phyloP scores from a whole-genome alignment of 176 grass and related monocot genomes.

The Bothriochloa decipiens region DNA sequence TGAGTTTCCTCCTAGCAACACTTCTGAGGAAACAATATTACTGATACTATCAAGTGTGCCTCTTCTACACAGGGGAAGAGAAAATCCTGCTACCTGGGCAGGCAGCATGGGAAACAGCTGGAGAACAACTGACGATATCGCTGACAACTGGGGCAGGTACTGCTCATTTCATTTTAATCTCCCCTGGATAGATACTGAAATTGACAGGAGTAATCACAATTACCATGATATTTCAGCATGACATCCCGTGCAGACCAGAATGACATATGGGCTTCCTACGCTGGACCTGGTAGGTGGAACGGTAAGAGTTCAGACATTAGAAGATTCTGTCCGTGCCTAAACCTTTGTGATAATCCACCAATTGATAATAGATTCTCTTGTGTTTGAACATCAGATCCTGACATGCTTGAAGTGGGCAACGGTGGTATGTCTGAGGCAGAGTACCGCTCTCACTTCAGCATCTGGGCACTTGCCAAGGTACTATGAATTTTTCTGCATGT shows the following conservation, averaged over 20 bases:
- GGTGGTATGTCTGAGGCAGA: constrained; percentile 85
- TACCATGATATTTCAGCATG: constrained; percentile 65
- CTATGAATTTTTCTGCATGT: neutral
- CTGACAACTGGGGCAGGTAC: constrained; percentile 84
- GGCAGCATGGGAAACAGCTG: constrained; percentile 79
- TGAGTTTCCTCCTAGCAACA: constrained; percentile 37
- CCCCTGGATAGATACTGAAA: neutral
- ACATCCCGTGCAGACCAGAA: constrained; percentile 87
- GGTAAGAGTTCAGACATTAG: constrained; percentile 51
- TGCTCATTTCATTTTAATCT: constrained; percentile 15
- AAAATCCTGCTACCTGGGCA: constrained; percentile 92
- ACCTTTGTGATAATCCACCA: no score
- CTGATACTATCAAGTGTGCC: neutral
- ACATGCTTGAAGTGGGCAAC: constrained; percentile 41
- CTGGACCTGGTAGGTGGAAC: constrained; percentile 88
- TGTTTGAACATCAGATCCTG: no score
- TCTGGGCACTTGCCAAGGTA: constrained; percentile 93
- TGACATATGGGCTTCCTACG: constrained; percentile 88
- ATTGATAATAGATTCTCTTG: no score
- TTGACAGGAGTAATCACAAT: constrained; percentile 32
- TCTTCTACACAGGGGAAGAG: constrained; percentile 57
- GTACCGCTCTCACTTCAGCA: constrained; percentile 97
- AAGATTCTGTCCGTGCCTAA: neutral
- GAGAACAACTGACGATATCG: constrained; percentile 90
- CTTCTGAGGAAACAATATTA: neutral